Conservation (phyloP, 345 rosid species). For the Citrus trifoliata region DNA sequence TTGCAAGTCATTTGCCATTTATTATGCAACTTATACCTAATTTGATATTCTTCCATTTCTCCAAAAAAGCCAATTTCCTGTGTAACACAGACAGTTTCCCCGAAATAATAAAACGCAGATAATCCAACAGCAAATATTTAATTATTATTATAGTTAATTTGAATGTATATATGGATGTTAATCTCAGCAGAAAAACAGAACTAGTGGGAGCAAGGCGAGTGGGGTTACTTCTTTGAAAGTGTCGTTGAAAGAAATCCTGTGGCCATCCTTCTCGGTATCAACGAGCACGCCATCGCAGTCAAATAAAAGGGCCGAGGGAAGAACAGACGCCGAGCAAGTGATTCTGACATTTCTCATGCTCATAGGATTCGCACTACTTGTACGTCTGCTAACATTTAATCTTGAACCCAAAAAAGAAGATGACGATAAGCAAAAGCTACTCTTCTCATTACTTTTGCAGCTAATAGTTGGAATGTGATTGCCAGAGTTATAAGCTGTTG, state of each 20-base stretch:
- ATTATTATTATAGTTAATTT: not conserved
- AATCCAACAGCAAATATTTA: not conserved
- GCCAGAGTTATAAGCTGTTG: constrained; percentile 17
- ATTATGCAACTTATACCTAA: no score
- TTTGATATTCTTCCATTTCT: no score
- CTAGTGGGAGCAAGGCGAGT: not conserved
- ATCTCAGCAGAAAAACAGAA: not conserved
- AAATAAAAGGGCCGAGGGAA: constrained; percentile 82
- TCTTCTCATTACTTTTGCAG: constrained; percentile 19
- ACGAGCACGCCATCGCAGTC: constrained; percentile 98
- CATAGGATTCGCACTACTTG: constrained; percentile 14
- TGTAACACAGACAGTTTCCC: not conserved
- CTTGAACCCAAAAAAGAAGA: constrained; percentile 22
- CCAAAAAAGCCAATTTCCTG: no score
- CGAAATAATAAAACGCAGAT: not conserved
- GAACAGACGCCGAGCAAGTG: constrained; percentile 50
- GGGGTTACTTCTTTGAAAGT: constrained; percentile 71
- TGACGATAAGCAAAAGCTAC: not conserved
- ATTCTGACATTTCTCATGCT: constrained; percentile 13
- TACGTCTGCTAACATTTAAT: constrained; percentile 1
- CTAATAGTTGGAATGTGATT: constrained; percentile 18
- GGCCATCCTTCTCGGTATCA: constrained; percentile 95
- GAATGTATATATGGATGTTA: not conserved
- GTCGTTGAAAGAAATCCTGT: constrained; percentile 89
- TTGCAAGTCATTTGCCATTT: not conserved